A percentile compares a stretch with the other conserved stretches of the same genome.
phyloP scores from a whole-genome alignment of 225 moss, liverwort and hornwort species.

The Polytrichum formosum region DNA sequence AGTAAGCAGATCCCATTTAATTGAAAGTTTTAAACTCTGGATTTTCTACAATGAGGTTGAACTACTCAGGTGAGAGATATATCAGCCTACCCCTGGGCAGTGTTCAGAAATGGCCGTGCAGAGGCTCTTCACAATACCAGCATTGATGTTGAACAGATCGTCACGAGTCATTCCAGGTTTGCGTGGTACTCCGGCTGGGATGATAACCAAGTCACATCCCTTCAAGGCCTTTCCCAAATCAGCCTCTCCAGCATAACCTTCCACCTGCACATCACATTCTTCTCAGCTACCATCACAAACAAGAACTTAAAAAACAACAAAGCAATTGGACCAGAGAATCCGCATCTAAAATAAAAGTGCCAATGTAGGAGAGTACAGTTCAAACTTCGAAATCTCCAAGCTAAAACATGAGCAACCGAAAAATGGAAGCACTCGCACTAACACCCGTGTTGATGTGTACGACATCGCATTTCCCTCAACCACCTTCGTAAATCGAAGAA shows the following conservation, averaged over 20 bases:
- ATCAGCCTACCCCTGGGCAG: constrained; percentile 42
- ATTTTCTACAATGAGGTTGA: too few species aligned
- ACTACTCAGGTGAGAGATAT: not conserved
- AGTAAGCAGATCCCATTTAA: too few species aligned
- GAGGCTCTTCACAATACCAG: constrained; percentile 46
- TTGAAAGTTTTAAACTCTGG: too few species aligned
- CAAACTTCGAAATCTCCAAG: too few species aligned
- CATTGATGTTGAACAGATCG: constrained; percentile 70
- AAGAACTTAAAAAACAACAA: not conserved
- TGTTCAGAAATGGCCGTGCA: constrained; percentile 47
- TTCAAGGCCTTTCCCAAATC: constrained; percentile 47
- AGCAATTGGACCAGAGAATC: too few species aligned
- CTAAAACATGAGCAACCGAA: too few species aligned
- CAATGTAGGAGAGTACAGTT: too few species aligned
- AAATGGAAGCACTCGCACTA: too few species aligned
- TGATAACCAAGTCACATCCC: constrained; percentile 63
- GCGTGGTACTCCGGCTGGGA: constrained; percentile 63
- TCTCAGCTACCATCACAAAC: not conserved
- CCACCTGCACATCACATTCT: constrained; percentile 26
- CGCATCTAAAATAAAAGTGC: too few species aligned
- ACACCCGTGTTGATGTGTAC: too few species aligned
- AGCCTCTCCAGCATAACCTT: constrained; percentile 54
- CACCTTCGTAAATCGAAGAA: too few species aligned
- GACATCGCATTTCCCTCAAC: too few species aligned
- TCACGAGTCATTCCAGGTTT: constrained; percentile 72